Conservation (phyloP, 108 stramenopile species). For the Skeletonema potamos region DNA sequence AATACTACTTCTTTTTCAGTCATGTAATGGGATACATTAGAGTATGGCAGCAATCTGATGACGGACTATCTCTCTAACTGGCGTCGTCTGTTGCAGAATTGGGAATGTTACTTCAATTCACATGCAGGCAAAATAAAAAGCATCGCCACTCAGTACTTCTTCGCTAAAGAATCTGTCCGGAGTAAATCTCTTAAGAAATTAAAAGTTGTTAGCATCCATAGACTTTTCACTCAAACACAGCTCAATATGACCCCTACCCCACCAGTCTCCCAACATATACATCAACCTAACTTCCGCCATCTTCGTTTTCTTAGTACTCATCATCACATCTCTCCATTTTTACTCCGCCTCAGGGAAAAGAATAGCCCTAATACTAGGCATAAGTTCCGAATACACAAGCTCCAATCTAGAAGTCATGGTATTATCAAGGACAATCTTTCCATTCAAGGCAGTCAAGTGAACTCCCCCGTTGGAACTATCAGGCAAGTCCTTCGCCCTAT, state of each 20-base stretch:
- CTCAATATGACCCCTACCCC: not conserved
- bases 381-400: slow-evolving; percentile 91
- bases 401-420: slow-evolving; percentile 90
- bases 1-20: too few species aligned
- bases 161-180: not conserved
- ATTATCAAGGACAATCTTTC: slow-evolving; percentile 97
- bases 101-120: too few species aligned
- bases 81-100: too few species aligned
- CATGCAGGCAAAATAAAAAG: too few species aligned
- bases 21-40: too few species aligned
- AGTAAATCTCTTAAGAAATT: not conserved
- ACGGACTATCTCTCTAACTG: too few species aligned
- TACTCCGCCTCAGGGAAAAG: slow-evolving; percentile 80
- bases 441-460: slow-evolving; percentile 84
- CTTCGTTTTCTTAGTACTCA: not conserved
- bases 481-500: slow-evolving; percentile 66
- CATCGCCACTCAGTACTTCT: too few species aligned
- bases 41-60: too few species aligned
- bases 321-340: not conserved
- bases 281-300: not conserved
- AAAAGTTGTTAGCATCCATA: not conserved
- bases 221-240: not conserved
- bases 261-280: not conserved
- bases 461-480: slow-evolving; percentile 90
- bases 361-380: slow-evolving; percentile 93